Evolutionary conservation across 257 asterid genomes (phyloP).

Genomic region (Euphrasia confusa): DNA sequence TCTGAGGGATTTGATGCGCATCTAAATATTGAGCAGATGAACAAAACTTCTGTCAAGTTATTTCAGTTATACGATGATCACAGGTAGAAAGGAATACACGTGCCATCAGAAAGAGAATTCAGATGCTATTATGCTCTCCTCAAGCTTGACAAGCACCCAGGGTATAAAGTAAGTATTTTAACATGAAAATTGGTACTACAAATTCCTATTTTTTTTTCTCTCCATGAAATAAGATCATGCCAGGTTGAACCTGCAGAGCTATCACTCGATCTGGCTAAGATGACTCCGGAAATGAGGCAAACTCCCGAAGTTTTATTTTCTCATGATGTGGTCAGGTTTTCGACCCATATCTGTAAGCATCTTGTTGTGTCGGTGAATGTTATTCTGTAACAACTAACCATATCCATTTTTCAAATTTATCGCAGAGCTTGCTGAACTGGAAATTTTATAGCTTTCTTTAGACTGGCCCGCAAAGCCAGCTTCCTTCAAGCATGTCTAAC

Average conservation of each 20-base stretch:
- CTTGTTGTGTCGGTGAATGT: conserved; percentile 12
- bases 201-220: conserved; percentile 32
- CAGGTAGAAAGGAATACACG: conserved; percentile 73
- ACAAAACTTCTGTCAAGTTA: conserved; percentile 90
- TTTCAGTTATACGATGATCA: conserved; percentile 93
- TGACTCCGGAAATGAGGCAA: conserved; percentile 91
- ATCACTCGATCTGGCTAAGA: conserved; percentile 96
- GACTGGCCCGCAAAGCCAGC: conserved; percentile 88
- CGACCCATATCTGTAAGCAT: conserved; percentile 19
- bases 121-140: conserved; percentile 99
- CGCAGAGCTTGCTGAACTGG: conserved; percentile 96
- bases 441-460: conserved; percentile 88
- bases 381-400: conserved; percentile 18
- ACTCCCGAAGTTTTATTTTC: conserved; percentile 86
- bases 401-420: conserved; percentile 19
- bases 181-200: conserved; percentile 27
- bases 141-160: conserved; percentile 98
- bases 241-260: conserved; percentile 99
- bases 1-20: conserved; percentile 99
- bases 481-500: conserved; percentile 95
- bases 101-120: conserved; percentile 86
- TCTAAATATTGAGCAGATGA: conserved; percentile 98
- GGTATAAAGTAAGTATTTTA: conserved; percentile 79
- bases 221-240: conserved; percentile 47
- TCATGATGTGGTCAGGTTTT: conserved; percentile 94